Evolutionary conservation across 2,329 filamentous ascomycete genomes (phyloP).

Genomic region (Clarireedia hainanense): DNA sequence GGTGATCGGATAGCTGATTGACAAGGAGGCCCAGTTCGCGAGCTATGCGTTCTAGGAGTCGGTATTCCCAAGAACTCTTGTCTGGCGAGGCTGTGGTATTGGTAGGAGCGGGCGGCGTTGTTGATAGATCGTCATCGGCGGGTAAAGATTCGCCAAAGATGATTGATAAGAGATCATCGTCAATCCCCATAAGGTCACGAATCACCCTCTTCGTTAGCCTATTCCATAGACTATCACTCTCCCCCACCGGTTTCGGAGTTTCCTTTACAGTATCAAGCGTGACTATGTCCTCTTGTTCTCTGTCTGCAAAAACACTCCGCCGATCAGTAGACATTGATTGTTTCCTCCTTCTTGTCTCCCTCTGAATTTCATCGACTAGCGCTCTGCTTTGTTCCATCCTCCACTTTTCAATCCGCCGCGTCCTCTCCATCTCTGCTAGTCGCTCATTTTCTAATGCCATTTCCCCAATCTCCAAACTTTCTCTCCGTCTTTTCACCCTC

Average conservation of each 20-base stretch:
- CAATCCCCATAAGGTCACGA: constrained; percentile 81
- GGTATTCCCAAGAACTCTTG: constrained; percentile 60
- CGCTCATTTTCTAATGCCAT: constrained; percentile 45
- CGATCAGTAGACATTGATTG: constrained; percentile 48
- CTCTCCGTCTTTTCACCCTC: constrained; percentile 47
- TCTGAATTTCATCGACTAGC: constrained; percentile 81
- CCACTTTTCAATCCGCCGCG: constrained; percentile 84
- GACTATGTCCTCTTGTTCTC: constrained; percentile 26
- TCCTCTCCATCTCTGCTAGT: constrained; percentile 62
- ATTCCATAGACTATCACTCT: constrained; percentile 66
- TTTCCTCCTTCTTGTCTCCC: constrained; percentile 66
- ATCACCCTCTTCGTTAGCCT: constrained; percentile 81
- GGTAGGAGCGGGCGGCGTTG: constrained; percentile 14
- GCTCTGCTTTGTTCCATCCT: constrained; percentile 81
- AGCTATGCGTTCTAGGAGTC: constrained; percentile 75
- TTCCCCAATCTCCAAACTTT: constrained; percentile 44
- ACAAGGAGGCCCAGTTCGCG: constrained; percentile 79
- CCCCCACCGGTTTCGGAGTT: constrained; percentile 32
- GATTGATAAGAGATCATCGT: constrained; percentile 75
- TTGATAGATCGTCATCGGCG: constrained; percentile 32
- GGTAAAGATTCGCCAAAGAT: constrained; percentile 77
- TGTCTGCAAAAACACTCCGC: constrained; percentile 26
- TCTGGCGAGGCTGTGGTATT: constrained; percentile 17
- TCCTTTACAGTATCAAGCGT: constrained; percentile 24
- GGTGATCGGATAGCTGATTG: constrained; percentile 75